Evolutionary conservation across 176 grass and related monocot species (phyloP).

Genomic region (Themeda triandra): DNA sequence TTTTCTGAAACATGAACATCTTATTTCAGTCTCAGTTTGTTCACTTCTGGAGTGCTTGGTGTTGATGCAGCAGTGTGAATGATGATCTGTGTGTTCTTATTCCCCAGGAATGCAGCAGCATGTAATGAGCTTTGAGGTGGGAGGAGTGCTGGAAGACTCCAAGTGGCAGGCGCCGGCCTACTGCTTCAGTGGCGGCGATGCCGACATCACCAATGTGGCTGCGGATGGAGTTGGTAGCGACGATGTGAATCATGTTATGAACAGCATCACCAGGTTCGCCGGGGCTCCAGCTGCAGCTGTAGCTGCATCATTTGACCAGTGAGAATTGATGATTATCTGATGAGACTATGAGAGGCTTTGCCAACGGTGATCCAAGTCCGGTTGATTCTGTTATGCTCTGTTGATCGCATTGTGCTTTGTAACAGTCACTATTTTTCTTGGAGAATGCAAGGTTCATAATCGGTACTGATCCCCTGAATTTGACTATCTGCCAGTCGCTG

Average conservation of each 20-base stretch:
- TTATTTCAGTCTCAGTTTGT: neutral
- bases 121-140: conserved; percentile 66
- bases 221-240: neutral
- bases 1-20: neutral
- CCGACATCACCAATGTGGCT: neutral
- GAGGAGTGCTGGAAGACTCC: conserved; percentile 47
- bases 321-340: neutral
- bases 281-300: neutral
- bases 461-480: neutral
- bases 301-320: neutral
- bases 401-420: neutral
- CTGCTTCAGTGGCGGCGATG: conserved; percentile 26
- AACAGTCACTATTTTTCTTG: neutral
- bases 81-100: no score
- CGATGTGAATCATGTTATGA: neutral
- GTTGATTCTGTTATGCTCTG: neutral
- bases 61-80: no score
- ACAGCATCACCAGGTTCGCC: conserved; percentile 24
- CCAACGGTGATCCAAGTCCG: neutral
- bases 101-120: conserved; percentile 1
- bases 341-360: neutral
- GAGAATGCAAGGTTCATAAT: neutral
- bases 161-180: conserved; percentile 50
- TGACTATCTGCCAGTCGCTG: no score
- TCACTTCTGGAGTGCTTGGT: no score